Conservation (phyloP, 2,329 filamentous ascomycete genomes). For the Ambrosiella beaveri region DNA sequence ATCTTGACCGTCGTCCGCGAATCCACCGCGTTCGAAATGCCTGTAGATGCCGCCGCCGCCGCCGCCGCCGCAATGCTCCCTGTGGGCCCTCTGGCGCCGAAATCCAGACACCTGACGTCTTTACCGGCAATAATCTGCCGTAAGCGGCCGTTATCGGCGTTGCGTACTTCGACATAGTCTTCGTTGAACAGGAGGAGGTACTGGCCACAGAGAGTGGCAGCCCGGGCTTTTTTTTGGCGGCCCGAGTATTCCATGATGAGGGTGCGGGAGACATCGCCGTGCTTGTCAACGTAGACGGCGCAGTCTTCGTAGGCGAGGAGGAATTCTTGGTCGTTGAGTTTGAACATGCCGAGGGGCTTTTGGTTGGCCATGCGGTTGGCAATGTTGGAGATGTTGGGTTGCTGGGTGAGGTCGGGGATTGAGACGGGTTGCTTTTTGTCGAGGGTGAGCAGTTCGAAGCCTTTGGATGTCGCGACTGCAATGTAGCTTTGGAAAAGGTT, state of each 20-base stretch:
- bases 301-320: constrained; percentile 89
- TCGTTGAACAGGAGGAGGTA: constrained; percentile 89
- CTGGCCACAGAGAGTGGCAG: constrained; percentile 75
- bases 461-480: constrained; percentile 76
- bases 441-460: constrained; percentile 87
- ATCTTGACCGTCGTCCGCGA: constrained; percentile 70
- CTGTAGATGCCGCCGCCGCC: constrained; percentile 10
- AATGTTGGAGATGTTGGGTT: constrained; percentile 67
- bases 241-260: constrained; percentile 99
- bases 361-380: constrained; percentile 68
- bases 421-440: constrained; percentile 95
- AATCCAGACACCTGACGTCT: constrained; percentile 80
- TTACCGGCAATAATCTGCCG: constrained; percentile 86
- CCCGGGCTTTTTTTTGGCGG: constrained; percentile 57
- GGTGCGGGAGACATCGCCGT: constrained; percentile 82
- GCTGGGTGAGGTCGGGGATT: constrained; percentile 62
- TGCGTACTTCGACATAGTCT: constrained; percentile 92
- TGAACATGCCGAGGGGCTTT: constrained; percentile 87
- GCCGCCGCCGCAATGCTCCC: constrained; percentile 19
- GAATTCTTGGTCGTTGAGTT: constrained; percentile 81
- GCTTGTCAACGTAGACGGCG: constrained; percentile 94
- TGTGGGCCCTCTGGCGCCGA: constrained; percentile 50
- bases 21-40: constrained; percentile 12
- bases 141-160: constrained; percentile 85
- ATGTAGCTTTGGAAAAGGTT: constrained; percentile 94